Base-by-base conservation (phyloP, 306 rosid genomes). In the Phaseolus lunatus region DNA sequence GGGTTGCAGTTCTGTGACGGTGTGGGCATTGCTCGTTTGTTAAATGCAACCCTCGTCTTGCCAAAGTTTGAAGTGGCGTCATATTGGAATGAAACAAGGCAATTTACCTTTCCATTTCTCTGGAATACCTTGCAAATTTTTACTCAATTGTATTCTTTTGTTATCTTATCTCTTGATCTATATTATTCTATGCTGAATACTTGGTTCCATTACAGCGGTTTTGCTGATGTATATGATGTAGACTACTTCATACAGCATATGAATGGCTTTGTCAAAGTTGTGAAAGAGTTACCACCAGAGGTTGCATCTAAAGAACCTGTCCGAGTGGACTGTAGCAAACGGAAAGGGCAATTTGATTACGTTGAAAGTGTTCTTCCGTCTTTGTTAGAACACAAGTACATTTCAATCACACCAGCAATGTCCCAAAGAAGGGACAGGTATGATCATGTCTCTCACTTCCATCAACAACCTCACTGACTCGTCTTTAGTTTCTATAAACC, bases 371-470 rank as follows among this genome's bases (percentile, higher is more conserved):
- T 94, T 54, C 95, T 94, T 67, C 98, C 97, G 0, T 81, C 85
- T n/a, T 63, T 94, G 2, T 49, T 92, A 81, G 83, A 92, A 57
- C 97, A 92, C 78, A 90, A 52, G 20, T 95, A 88, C 66, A 92
- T 95, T 73, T 95, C 97, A 62, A 83, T 91, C 54, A 92, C 97
- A 12, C 99, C 99, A n/a, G 89, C 91, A 22, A 87, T 87, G 90
- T 92, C 97, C 73, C 99, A 95, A 81, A 89, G 97, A 85, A 88
- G 97, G 79, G 99, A 95, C 81, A 92, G 98, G 97, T 94, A 88
- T 70, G 80, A 7, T 68, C 19, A 1, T 24, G 27, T 23, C 23
- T 72, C 76, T 63, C 41, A 5, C 13, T 50, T 73, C 18, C 37
- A 20, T 67, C 53, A 41, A 7, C 67, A 44, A 13, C 49, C 57